Conservation (phyloP, 805 yeast genomes). For the Candida gorgasii region DNA sequence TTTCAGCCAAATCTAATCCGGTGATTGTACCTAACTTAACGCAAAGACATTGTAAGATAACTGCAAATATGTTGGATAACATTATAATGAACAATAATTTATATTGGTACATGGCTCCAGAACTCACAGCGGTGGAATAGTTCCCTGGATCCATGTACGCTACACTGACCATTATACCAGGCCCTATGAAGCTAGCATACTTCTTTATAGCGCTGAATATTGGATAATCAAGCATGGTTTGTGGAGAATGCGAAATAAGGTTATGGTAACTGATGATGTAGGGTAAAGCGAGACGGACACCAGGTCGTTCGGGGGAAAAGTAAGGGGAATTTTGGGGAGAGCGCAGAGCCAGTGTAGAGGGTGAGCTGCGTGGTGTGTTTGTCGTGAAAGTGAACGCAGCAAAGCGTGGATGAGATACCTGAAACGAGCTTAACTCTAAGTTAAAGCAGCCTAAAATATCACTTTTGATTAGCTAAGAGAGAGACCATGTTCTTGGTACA, state of each 20-base stretch:
- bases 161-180: constrained; percentile 92
- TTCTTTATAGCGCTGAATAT: constrained; percentile 25
- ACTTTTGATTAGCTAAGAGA: too few relatives aligned
- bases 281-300: too few relatives aligned
- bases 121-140: constrained; percentile 91
- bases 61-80: constrained; percentile 82
- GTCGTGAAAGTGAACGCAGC: too few relatives aligned
- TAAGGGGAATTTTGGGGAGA: too few relatives aligned
- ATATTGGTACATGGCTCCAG: constrained; percentile 85
- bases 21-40: constrained; percentile 92
- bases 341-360: too few relatives aligned
- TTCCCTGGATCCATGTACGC: constrained; percentile 99
- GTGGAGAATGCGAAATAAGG: not conserved
- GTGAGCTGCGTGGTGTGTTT: too few relatives aligned
- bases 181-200: constrained; percentile 77
- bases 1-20: constrained; percentile 87
- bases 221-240: not conserved
- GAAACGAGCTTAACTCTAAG: too few relatives aligned
- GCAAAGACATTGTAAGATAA: constrained; percentile 79
- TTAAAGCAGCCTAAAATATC: too few relatives aligned
- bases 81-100: constrained; percentile 76
- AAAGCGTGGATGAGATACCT: too few relatives aligned
- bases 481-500: too few relatives aligned
- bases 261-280: too few relatives aligned
- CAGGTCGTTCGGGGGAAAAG: too few relatives aligned